Base-by-base conservation (phyloP, 2,329 filamentous ascomycete genomes). In the Fusarium haematococcum region DNA sequence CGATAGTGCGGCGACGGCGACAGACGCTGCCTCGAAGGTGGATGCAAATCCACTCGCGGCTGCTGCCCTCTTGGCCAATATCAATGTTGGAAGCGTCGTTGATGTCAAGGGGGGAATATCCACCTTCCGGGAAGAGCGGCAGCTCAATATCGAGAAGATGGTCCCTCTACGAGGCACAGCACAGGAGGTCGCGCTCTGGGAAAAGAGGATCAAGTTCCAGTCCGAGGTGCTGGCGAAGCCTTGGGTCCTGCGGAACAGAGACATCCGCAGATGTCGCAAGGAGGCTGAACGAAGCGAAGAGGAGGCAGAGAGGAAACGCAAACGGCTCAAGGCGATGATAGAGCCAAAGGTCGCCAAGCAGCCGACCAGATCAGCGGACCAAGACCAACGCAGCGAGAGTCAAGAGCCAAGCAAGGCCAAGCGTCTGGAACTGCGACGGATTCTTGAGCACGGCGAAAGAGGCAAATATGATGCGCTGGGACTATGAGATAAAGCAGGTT, bases 111-210 rank as follows among this genome's bases (percentile, higher is more conserved):
- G 90, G 8, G 81, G 82, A 2, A 75, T 91, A 18, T 83, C 79
- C 6, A 78, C 81, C 0, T 91, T 86, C 69, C 84, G 88, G 63
- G 83, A 84, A 2, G 80, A 85, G 67, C 86, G 81, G 74, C 89
- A 91, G 77, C 83, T 92, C 71, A 85, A 85, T 50, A 84, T 90
- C 25, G 83, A 87, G 54, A 89, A 87, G 75, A 81, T 90, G 65
- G 77, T 79, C n/a, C 73, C 83, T 0, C 65, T 92, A 5, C 79
- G 78, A 27, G 85, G 86, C 52, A 92, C 90, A 0, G 85, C 86
- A 54, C 84, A 88, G 37, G 91, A 93, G 78, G 83, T 92, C 5
- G 80, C 78, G 9, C 88, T 91, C 10, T 93, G 91, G 91, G 84
- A 87, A 75, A 89, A 89, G 81, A 83, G 86, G 52, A 73, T 79